A percentile compares a stretch with the other conserved stretches of the same genome.
Conservation (phyloP, 768 basidiomycete species). For the Trametes meyenii region DNA sequence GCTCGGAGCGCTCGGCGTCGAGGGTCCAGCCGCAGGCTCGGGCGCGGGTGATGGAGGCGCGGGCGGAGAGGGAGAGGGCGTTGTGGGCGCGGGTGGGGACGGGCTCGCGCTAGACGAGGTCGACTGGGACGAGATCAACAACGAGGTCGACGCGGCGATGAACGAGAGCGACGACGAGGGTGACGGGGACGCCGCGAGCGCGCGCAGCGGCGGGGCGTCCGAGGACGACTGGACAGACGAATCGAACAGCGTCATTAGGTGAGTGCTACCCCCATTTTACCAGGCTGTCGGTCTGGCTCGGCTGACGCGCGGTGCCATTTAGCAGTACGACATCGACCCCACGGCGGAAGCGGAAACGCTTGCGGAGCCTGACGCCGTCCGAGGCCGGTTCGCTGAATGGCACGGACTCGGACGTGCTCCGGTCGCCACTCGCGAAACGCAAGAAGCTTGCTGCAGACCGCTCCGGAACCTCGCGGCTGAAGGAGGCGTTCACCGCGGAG, state of each 20-base stretch:
- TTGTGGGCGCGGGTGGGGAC: constrained; percentile 34
- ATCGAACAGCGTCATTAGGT: constrained; percentile 50
- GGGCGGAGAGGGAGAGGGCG: constrained; percentile 31
- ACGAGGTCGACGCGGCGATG: constrained; percentile 87
- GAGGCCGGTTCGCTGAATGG: constrained; percentile 47
- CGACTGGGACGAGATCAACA: constrained; percentile 82
- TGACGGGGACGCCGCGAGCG: constrained; percentile 23
- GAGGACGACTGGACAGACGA: constrained; percentile 62
- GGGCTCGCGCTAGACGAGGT: constrained; percentile 60
- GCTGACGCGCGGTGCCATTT: not conserved
- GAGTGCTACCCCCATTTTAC: not conserved
- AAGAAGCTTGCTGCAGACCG: constrained; percentile 74
- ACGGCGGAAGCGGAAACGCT: constrained; percentile 62
- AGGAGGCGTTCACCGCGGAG: constrained; percentile 47
- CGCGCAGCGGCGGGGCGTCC: constrained; percentile 43
- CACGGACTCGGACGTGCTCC: constrained; percentile 44
- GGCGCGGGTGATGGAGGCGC: constrained; percentile 16
- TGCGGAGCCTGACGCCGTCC: constrained; percentile 73
- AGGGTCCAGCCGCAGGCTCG: constrained; percentile 30
- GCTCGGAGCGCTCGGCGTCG: constrained; percentile 38
- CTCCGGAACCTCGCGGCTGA: constrained; percentile 65
- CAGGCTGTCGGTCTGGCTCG: not conserved
- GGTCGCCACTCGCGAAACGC: constrained; percentile 79
- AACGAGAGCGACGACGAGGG: constrained; percentile 76
- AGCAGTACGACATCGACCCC: constrained; percentile 45